These are phyloP conservation scores for Astrephomene gubernaculifera DNA, from an alignment of 139 green algal species.

Conservation along the genomic window DNA sequence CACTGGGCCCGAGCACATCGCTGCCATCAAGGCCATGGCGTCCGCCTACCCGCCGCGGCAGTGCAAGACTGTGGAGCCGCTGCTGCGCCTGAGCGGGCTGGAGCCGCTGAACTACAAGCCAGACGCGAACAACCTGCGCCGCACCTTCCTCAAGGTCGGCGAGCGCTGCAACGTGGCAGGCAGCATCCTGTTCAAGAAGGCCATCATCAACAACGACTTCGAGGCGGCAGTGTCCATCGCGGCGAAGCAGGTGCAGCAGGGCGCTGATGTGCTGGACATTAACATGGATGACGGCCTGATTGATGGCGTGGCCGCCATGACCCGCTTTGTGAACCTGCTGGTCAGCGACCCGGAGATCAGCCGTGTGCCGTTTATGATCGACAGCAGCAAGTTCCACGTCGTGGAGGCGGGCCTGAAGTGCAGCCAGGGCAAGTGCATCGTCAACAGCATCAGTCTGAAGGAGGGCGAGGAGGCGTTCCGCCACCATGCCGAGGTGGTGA, in stretches of 20 bases:
- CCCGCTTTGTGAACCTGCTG: slow-evolving; percentile 95
- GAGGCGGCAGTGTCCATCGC: slow-evolving; percentile 95
- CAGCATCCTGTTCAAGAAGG: slow-evolving; percentile 96
- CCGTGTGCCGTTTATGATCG: slow-evolving; percentile 98
- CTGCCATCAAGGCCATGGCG: slow-evolving; percentile 78
- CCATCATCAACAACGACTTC: slow-evolving; percentile 93
- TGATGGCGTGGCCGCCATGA: slow-evolving; percentile 95
- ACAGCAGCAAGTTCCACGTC: slow-evolving; percentile 97
- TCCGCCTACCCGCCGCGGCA: slow-evolving; percentile 75
- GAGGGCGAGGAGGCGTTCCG: slow-evolving; percentile 96
- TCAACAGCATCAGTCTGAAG: slow-evolving; percentile 98
- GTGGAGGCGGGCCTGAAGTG: slow-evolving; percentile 96
- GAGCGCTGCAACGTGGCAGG: slow-evolving; percentile 98
- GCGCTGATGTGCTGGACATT: slow-evolving; percentile 91
- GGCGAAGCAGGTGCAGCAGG: slow-evolving; percentile 86
- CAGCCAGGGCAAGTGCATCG: slow-evolving; percentile 97
- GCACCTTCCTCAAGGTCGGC: slow-evolving; percentile 95
- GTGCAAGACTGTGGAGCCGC: slow-evolving; percentile 64
- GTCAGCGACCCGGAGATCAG: slow-evolving; percentile 95
- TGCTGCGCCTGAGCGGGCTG: slow-evolving; percentile 93
- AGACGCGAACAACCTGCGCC: slow-evolving; percentile 75
- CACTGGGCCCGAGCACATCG: slow-evolving; percentile 91
- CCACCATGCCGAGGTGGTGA: slow-evolving; percentile 81
- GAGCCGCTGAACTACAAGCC: slow-evolving; percentile 96
- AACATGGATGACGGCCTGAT: slow-evolving; percentile 96